These are phyloP conservation scores for Chlorella sp. DNA, from an alignment of 139 green algal genomes.

Conservation along the genomic window DNA sequence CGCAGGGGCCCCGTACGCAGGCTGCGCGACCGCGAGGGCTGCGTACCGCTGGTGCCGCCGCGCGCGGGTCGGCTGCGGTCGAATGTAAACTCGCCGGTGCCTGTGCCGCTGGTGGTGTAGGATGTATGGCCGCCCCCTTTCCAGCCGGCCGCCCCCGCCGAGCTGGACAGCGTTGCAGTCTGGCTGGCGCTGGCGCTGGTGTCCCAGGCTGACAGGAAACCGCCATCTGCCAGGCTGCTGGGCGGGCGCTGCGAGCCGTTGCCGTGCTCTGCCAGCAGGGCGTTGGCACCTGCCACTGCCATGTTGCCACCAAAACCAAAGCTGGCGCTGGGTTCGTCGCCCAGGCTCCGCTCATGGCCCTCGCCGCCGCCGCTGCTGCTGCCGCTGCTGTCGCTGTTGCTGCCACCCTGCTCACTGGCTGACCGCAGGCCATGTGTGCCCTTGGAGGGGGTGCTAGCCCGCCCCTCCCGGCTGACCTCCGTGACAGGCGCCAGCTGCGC, in stretches of 20 bases:
- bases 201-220: constrained; percentile 6
- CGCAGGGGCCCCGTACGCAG: neutral
- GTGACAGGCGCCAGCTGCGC: constrained; percentile 9
- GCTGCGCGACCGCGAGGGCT: neutral
- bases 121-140: neutral
- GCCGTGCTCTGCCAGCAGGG: constrained; percentile 1
- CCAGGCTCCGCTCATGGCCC: neutral
- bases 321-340: neutral
- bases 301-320: constrained; percentile 26
- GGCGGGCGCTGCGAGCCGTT: neutral
- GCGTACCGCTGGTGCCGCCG: neutral
- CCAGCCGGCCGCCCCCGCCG: neutral
- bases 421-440: neutral
- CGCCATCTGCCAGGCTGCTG: constrained; percentile 1
- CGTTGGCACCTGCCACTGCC: constrained; percentile 20
- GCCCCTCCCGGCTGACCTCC: constrained; percentile 36
- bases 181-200: constrained; percentile 16
- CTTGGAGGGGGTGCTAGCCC: constrained; percentile 39
- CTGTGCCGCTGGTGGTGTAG: neutral
- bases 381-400: neutral
- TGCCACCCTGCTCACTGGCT: neutral
- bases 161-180: neutral
- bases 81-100: constrained; percentile 17
- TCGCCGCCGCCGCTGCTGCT: neutral
- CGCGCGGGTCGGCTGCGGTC: constrained; percentile 20